Evolutionary conservation across 2,329 filamentous ascomycete genomes (phyloP), one percentile per base, ranked within the genome.

Genomic region (Phaeoacremonium minimum): DNA sequence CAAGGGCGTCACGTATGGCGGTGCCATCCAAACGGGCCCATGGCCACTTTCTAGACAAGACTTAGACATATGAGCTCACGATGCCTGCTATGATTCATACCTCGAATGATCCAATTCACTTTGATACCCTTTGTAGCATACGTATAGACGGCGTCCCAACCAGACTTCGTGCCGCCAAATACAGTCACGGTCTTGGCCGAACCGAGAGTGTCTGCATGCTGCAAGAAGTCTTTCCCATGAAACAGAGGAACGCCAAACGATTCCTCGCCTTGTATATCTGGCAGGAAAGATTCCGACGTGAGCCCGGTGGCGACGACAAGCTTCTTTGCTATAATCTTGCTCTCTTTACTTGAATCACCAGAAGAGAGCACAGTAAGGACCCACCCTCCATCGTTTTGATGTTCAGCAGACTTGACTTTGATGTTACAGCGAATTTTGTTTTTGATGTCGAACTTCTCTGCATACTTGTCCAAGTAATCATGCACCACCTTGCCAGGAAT

Each of bases 1-100:
- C 15, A 85, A 51, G 0, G 80, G 80, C 2, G 82, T 85, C n/a
- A 85, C 79, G 37, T 77, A 78, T 2, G 73, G 58, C 2, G 75
- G 74, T 0, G 74, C 58, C 56, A 84, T 67, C 67, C 67, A 84
- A 0, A 66, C 61, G 0, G 80, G 77, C 0, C 80, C 79, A 38
- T 75, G 71, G 4, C 78, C 77, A 18, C 28, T 31, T 7, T 18
- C 15, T 39, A 6, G 4, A 14, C 3, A 6, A 5, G n/a, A n/a
- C n/a, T n/a, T n/a, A n/a, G n/a, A n/a, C n/a, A n/a, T n/a, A n/a
- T n/a, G n/a, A n/a, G n/a, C n/a, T n/a, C n/a, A n/a, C n/a, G n/a
- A n/a, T n/a, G n/a, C n/a, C n/a, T n/a, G n/a, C n/a, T n/a, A n/a
- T n/a, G n/a, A n/a, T n/a, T n/a, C 55, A 34, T 46, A 67, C 67